Percentiles rank a stretch among this genome's conserved stretches.
Conservation (phyloP, 2,329 filamentous ascomycete species). For the Chalaropsis thielavioides region DNA sequence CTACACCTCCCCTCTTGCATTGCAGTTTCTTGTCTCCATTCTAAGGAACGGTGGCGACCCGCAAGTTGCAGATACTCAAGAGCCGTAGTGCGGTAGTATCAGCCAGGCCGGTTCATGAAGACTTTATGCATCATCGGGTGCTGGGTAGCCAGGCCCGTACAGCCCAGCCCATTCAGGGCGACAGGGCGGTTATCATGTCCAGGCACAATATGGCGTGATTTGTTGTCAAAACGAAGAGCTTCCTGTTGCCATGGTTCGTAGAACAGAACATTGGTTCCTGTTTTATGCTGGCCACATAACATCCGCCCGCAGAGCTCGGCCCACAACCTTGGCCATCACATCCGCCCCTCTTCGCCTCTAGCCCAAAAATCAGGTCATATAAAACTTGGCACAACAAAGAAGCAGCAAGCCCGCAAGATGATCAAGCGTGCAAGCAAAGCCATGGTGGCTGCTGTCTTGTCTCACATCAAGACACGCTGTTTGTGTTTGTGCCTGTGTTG, state of each 20-base stretch:
- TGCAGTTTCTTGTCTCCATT: no score
- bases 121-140: neutral
- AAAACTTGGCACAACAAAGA: neutral
- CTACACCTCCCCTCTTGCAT: no score
- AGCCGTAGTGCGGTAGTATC: neutral
- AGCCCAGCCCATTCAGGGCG: no score
- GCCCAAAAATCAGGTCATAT: neutral
- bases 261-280: neutral
- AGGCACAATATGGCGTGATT: neutral
- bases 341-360: neutral
- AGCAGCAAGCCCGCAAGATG: neutral
- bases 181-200: neutral
- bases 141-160: neutral
- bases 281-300: neutral
- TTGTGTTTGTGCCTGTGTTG: neutral
- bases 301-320: neutral
- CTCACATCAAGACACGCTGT: neutral
- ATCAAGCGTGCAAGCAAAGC: neutral
- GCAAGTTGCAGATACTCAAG: neutral
- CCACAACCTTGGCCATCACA: neutral
- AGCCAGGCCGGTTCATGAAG: neutral
- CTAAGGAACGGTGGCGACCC: neutral
- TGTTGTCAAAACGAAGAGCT: neutral
- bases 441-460: neutral
- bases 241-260: neutral